phyloP scores from a whole-genome alignment of 225 moss, liverwort and hornwort species.

The Marchantia paleacea region DNA sequence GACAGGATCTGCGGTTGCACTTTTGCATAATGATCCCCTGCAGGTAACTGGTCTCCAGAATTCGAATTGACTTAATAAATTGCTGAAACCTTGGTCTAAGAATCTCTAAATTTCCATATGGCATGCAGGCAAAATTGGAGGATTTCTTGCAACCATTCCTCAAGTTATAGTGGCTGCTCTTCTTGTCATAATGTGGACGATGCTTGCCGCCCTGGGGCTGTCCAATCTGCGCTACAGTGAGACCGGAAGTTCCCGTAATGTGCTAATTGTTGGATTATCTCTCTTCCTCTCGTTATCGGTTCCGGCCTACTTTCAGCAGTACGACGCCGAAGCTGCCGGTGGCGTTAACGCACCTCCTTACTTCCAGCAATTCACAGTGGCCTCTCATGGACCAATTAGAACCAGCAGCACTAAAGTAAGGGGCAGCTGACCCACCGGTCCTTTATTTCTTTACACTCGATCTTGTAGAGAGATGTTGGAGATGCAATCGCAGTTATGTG shows the following conservation, averaged over 20 bases:
- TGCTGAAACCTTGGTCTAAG: no score
- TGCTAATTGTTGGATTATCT: constrained; percentile 76
- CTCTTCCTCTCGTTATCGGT: constrained; percentile 72
- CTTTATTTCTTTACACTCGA: no score
- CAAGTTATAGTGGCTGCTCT: constrained; percentile 77
- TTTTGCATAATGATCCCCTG: no score
- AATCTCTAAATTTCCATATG: no score
- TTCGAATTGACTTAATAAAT: no score
- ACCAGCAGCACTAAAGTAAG: constrained; percentile 59
- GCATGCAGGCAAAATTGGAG: constrained; percentile 66
- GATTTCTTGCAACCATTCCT: constrained; percentile 77
- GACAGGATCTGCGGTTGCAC: no score
- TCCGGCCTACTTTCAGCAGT: constrained; percentile 86
- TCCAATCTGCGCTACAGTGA: constrained; percentile 87
- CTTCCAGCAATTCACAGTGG: constrained; percentile 65
- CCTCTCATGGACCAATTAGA: constrained; percentile 64
- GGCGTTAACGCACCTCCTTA: constrained; percentile 40
- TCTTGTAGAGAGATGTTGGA: no score
- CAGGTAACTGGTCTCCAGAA: no score
- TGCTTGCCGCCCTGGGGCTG: constrained; percentile 74
- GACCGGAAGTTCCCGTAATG: constrained; percentile 85
- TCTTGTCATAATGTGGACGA: constrained; percentile 84
- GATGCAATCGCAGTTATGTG: no score
- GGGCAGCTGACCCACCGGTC: background rate
- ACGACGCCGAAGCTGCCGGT: constrained; percentile 29